phyloP scores from a whole-genome alignment of 768 basidiomycete species.

The Leccinum olivaceopallidum region DNA sequence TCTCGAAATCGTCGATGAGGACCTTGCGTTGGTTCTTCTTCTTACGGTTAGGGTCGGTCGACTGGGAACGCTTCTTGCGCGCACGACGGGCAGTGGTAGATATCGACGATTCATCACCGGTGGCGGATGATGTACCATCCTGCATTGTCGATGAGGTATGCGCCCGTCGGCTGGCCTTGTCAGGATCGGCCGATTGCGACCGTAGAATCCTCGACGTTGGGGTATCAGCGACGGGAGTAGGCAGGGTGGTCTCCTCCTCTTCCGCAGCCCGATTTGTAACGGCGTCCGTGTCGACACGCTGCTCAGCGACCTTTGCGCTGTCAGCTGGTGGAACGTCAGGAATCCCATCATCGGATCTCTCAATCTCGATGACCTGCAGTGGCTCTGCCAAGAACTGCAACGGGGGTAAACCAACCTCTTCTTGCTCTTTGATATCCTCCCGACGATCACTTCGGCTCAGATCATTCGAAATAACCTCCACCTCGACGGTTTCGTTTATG shows the following conservation, averaged over 20 bases:
- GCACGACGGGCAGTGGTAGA: slow-evolving; percentile 51
- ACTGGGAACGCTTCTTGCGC: slow-evolving; percentile 57
- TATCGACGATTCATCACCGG: slow-evolving; percentile 72
- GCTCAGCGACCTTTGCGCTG: slow-evolving; percentile 6
- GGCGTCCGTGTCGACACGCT: slow-evolving; percentile 24
- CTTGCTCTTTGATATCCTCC: slow-evolving; percentile 32
- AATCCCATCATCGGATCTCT: slow-evolving; percentile 23
- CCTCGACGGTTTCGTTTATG: slow-evolving; percentile 27
- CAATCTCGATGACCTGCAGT: slow-evolving; percentile 21
- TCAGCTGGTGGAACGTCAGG: slow-evolving; percentile 17
- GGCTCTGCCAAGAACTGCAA: slow-evolving; percentile 9
- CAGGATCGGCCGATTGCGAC: slow-evolving; percentile 82
- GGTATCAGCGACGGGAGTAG: slow-evolving; percentile 42
- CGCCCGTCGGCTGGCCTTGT: slow-evolving; percentile 56
- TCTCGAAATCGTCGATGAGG: slow-evolving; percentile 89
- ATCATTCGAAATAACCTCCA: slow-evolving; percentile 21
- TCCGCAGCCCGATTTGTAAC: slow-evolving; percentile 25
- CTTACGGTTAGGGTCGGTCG: slow-evolving; percentile 49
- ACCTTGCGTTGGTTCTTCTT: slow-evolving; percentile 67
- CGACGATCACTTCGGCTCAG: slow-evolving; percentile 15
- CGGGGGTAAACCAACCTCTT: slow-evolving; percentile 7
- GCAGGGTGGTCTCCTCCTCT: slow-evolving; percentile 31
- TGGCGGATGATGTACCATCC: slow-evolving; percentile 54
- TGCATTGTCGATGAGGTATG: slow-evolving; percentile 54
- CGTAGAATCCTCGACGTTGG: slow-evolving; percentile 57